Evolutionary conservation across 2,329 filamentous ascomycete species (phyloP), one percentile per base, ranked within the genome.

Genomic region (Fusarium drepaniforme): DNA sequence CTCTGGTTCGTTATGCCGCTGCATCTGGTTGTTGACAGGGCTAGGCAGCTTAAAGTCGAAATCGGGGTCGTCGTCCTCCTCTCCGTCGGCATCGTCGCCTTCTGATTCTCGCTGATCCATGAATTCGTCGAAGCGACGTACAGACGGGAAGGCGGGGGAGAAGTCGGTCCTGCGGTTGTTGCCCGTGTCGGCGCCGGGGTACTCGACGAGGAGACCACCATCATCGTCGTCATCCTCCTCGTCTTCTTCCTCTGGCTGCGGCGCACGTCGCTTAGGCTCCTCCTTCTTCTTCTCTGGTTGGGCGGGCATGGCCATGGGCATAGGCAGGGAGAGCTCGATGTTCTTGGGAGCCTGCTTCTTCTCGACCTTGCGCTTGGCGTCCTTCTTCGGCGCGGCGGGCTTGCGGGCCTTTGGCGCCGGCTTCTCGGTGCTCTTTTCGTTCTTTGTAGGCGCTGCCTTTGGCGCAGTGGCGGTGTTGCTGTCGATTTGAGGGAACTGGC

Each of bases 401-500:
- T 79, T 79, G 28, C 75, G 74, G 21, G 76, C 61, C 66, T 80
- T 82, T 35, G 70, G 35, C 8, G 72, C 67, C 4, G 80, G 61
- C 70, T 84, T 75, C 25, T 75, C 73, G 46, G 70, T 3, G 8
- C 42, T 59, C 44, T 71, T 71, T 30, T 75, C 73, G 18, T 75
- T 12, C 23, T 16, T 53, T 53, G 28, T 9, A 16, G 25, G 25
- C 40, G 73, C 56, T 8, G 75, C 25, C 25, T 78, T 74, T 15
- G 79, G 65, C 8, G 72, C 66, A 8, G 74, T 53, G 21, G 28
- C 67, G 15, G 71, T 68, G 61, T 49, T 70, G 61, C 38, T 82
- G 28, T 87, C 86, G 42, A 97, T 87, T 70, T 94, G 94, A 12
- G 91, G 87, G 80, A 94, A 92, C 79, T 92, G 88, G 60, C 90